Evolutionary conservation across 352 stramenopile species (phyloP).

Genomic region (Pythium utonaiense): DNA sequence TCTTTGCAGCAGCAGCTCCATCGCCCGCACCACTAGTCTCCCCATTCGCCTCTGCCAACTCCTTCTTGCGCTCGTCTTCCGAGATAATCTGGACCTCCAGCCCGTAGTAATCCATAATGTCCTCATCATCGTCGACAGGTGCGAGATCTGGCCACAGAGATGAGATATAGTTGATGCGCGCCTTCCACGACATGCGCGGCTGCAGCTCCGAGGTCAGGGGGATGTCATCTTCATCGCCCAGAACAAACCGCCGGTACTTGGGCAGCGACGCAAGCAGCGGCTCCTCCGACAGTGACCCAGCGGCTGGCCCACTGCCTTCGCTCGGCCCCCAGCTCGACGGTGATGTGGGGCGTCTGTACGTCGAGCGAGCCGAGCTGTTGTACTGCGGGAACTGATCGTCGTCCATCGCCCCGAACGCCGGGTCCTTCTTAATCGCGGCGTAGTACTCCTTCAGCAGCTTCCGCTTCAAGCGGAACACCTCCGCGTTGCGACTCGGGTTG

Average conservation of each 20-base stretch:
- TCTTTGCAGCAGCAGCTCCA: conserved; percentile 1
- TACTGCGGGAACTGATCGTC: conserved; percentile 2
- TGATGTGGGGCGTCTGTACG: conserved; percentile 20
- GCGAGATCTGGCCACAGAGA: conserved; percentile 63
- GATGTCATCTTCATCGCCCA: conserved; percentile 27
- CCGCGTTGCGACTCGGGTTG: conserved; percentile 62
- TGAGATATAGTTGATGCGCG: conserved; percentile 61
- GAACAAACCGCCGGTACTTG: conserved; percentile 40
- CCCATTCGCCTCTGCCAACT: conserved; percentile 21
- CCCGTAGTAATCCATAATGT: conserved; percentile 76
- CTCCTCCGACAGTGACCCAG: background rate
- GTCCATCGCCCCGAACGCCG: conserved; percentile 18
- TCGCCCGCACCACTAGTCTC: background rate
- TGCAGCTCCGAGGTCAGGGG: conserved; percentile 42
- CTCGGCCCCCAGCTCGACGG: conserved; percentile 16
- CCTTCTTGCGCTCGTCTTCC: conserved; percentile 53
- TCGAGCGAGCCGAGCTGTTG: conserved; percentile 9
- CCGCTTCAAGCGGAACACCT: conserved; percentile 70
- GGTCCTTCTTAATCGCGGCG: conserved; percentile 21
- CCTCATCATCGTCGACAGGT: conserved; percentile 59
- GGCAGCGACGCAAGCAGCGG: conserved; percentile 26
- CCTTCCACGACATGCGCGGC: conserved; percentile 43
- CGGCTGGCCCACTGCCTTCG: background rate
- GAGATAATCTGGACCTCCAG: conserved; percentile 72
- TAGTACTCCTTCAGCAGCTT: conserved; percentile 60